Base-by-base conservation (phyloP, 768 basidiomycete species). In the Porphyrellus cyaneotinctus region DNA sequence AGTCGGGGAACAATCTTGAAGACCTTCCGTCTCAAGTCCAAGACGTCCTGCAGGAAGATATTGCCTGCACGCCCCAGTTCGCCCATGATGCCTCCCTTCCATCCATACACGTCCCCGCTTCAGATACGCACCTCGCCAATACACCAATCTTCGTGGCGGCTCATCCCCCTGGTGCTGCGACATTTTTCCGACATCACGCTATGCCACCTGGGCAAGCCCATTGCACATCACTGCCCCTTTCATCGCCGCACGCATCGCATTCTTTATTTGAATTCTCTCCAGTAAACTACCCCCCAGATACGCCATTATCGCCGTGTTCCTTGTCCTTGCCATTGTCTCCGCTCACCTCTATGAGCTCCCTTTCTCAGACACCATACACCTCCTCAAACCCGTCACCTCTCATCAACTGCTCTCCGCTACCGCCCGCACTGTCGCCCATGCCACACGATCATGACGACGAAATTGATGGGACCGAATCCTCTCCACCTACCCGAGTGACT, bases 41-140 rank as follows among this genome's bases (percentile, higher is more conserved):
- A 9, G 38, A 53, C 0, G 4, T 63, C 13, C 54, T 56, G 53
- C 58, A 24, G 0, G 66, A 67, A 10, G 68, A 70, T 1, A 53
- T 67, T 0, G 65, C 58, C 0, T 65, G 62, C 4, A 35, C 54
- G 0, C 59, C 59, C 0, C 52, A 54, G 33, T 14, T 22, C 11
- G 15, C 23, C 4, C 23, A 37, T 1, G 43, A 53, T 8, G 8
- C 37, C 11, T 32, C 35, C 26, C 32, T 28, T 28, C 26, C 26
- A 28, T 9, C 26, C 9, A 9, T 33, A 31, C 13, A 36, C 23
- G 8, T 13, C 23, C 9, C 30, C 30, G 6, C n/a, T 0, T 11
- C 43, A 15, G 24, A 6, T 12, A 38, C 9, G 0, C 30, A 17
- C 24, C 14, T 17, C 38, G 18, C 35, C 23, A n/a, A 31, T 6